Conservation (phyloP, 768 basidiomycete species). For the Tylopilus plumbeoviolaceoides region DNA sequence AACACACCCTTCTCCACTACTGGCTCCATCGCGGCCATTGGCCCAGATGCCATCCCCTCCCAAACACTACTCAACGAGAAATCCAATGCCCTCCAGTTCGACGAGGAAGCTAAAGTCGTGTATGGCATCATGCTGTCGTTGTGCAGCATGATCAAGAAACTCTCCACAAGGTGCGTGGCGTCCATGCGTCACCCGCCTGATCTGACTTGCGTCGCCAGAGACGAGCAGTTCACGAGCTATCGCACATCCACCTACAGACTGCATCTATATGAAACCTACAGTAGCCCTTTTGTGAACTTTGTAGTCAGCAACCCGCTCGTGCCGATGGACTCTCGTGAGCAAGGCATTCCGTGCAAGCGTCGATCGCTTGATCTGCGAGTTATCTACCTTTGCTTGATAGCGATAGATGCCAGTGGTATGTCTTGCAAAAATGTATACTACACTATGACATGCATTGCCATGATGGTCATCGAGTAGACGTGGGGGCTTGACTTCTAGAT, state of each 20-base stretch:
- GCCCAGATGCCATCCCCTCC: slow-evolving; percentile 37
- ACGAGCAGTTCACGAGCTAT: slow-evolving; percentile 89
- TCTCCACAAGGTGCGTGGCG: slow-evolving; percentile 63
- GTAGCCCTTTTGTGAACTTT: slow-evolving; percentile 88
- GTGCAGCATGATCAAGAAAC: slow-evolving; percentile 91
- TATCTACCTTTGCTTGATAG: slow-evolving; percentile 40
- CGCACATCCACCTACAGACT: slow-evolving; percentile 90
- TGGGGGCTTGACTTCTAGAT: slow-evolving; percentile 1
- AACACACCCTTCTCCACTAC: slow-evolving; percentile 62
- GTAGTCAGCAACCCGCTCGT: slow-evolving; percentile 91
- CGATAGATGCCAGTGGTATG: slow-evolving; percentile 17
- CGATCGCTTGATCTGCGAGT: slow-evolving; percentile 68
- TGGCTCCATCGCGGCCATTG: slow-evolving; percentile 64
- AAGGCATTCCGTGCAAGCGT: slow-evolving; percentile 79
- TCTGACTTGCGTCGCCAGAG: slow-evolving; percentile 40
- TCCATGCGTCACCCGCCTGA: background rate
- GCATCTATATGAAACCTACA: slow-evolving; percentile 91
- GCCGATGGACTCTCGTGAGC: slow-evolving; percentile 74
- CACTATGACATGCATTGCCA: slow-evolving; percentile 6
- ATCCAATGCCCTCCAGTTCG: slow-evolving; percentile 72
- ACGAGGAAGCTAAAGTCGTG: slow-evolving; percentile 96
- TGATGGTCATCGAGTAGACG: slow-evolving; percentile 8
- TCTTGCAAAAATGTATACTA: slow-evolving; percentile 21
- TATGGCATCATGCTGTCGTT: slow-evolving; percentile 93
- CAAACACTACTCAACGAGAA: slow-evolving; percentile 18